Percentiles rank a stretch among this genome's conserved stretches.
Evolutionary conservation across 2,329 filamentous ascomycete species (phyloP).

Genomic region (Aspergillus pseudoterreus): DNA sequence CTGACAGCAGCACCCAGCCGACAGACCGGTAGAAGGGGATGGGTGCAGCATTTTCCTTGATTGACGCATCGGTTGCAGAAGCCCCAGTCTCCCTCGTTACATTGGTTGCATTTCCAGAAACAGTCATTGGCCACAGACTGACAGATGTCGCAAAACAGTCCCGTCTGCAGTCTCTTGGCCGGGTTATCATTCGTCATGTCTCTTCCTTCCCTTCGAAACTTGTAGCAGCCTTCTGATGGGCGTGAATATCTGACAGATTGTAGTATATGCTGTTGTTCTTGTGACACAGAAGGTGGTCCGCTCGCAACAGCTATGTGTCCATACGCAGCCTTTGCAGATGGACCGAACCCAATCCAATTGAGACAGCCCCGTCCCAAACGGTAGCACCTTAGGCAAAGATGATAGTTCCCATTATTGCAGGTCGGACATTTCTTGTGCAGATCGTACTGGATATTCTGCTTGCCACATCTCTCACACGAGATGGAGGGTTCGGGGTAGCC

Average conservation of each 20-base stretch:
- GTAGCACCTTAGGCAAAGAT: conserved; percentile 80
- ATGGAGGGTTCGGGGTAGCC: conserved; percentile 69
- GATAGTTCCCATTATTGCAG: conserved; percentile 69
- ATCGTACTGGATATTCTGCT: conserved; percentile 73
- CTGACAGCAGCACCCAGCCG: conserved; percentile 46
- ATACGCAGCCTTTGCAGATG: conserved; percentile 66
- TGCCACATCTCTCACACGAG: conserved; percentile 67
- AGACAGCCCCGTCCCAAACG: conserved; percentile 71
- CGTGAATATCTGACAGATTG: conserved; percentile 32
- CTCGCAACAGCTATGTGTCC: conserved; percentile 46
- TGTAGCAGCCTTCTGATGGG: conserved; percentile 24
- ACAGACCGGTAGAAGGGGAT: conserved; percentile 72
- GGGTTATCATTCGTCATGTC: conserved; percentile 65
- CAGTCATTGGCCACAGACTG: conserved; percentile 70
- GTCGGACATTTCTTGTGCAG: conserved; percentile 77
- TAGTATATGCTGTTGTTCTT: conserved; percentile 50
- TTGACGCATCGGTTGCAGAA: conserved; percentile 88
- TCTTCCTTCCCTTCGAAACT: conserved; percentile 39
- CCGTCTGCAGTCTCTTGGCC: conserved; percentile 64
- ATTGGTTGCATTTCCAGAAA: conserved; percentile 83
- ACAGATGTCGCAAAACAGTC: conserved; percentile 81
- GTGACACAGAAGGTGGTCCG: conserved; percentile 10
- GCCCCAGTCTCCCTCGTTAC: conserved; percentile 92
- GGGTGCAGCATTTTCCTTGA: conserved; percentile 74
- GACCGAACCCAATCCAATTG: conserved; percentile 85